Evolutionary conservation across 371 early-diverging fungal species (phyloP).

Genomic region (Smittium mucronatum): DNA sequence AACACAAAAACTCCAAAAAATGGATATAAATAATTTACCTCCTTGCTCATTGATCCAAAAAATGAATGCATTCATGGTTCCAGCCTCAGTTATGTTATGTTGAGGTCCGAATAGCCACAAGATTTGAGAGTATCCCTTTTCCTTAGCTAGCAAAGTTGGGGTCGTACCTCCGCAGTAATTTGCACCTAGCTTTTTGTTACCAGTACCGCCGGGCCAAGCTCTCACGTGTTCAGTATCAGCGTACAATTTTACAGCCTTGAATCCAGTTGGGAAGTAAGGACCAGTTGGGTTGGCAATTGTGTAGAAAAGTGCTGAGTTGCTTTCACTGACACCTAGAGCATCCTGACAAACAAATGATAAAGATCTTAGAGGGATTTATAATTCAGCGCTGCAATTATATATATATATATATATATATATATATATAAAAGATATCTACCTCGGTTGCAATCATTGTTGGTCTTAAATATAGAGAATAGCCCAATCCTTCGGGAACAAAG

Average conservation of each 20-base stretch:
- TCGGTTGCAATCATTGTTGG: constrained; percentile 94
- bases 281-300: constrained; percentile 92
- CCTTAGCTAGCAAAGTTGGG: constrained; percentile 78
- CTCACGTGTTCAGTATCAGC: constrained; percentile 77
- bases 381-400: neutral
- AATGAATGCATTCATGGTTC: constrained; percentile 92
- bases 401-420: neutral
- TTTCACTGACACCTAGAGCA: constrained; percentile 32
- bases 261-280: constrained; percentile 71
- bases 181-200: constrained; percentile 83
- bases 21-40: constrained; percentile 12
- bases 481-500: constrained; percentile 81
- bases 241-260: constrained; percentile 64
- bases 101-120: constrained; percentile 86
- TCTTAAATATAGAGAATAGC: constrained; percentile 88
- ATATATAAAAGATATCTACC: constrained; percentile 2
- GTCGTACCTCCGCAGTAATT: constrained; percentile 77
- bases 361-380: neutral
- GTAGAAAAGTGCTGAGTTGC: constrained; percentile 65
- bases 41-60: constrained; percentile 67
- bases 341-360: constrained; percentile 16
- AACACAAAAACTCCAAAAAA: too few relatives aligned
- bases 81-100: constrained; percentile 84
- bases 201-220: constrained; percentile 96
- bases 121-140: constrained; percentile 81